A percentile compares a stretch with the other conserved stretches of the same genome.
These are phyloP conservation scores for Chytriomyces sp. DNA, from an alignment of 192 early-diverging fungal species.

Conservation along the genomic window DNA sequence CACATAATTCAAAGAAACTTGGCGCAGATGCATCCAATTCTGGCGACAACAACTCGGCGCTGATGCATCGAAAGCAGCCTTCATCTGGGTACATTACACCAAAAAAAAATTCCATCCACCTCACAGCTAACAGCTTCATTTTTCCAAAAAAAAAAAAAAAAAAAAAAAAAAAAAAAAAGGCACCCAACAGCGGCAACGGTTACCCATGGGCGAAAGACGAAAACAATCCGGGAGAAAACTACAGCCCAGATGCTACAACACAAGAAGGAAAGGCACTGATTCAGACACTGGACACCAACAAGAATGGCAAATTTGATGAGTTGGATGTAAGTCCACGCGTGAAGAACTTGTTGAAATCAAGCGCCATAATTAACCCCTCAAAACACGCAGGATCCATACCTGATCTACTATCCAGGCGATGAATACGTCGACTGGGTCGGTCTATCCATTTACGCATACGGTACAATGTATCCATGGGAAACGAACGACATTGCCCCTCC, in stretches of 20 bases:
- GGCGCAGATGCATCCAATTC: conserved; percentile 1
- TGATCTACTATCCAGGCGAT: conserved; percentile 36
- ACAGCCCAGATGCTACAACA: neutral
- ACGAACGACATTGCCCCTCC: conserved; percentile 2
- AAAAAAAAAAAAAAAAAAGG: no score
- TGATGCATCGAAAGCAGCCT: conserved; percentile 4
- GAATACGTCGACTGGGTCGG: conserved; percentile 37
- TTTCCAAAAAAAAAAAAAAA: no score
- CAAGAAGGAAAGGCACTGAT: neutral
- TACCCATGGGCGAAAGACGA: conserved; percentile 20
- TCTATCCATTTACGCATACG: conserved; percentile 18
- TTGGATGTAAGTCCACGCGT: neutral
- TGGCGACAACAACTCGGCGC: conserved; percentile 7
- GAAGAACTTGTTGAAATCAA: no score
- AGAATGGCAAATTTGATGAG: conserved; percentile 1
- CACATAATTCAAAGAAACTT: neutral
- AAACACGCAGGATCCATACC: conserved; percentile 24
- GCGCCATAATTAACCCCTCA: no score
- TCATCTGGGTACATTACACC: conserved; percentile 11
- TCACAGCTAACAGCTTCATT: no score
- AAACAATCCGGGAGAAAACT: neutral
- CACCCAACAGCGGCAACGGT: conserved; percentile 34
- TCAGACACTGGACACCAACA: conserved; percentile 9
- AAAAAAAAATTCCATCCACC: no score
- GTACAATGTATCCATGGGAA: conserved; percentile 6